Evolutionary conservation across 192 early-diverging fungal species (phyloP), one percentile per base, ranked within the genome.

Genomic region (Podila epigama): DNA sequence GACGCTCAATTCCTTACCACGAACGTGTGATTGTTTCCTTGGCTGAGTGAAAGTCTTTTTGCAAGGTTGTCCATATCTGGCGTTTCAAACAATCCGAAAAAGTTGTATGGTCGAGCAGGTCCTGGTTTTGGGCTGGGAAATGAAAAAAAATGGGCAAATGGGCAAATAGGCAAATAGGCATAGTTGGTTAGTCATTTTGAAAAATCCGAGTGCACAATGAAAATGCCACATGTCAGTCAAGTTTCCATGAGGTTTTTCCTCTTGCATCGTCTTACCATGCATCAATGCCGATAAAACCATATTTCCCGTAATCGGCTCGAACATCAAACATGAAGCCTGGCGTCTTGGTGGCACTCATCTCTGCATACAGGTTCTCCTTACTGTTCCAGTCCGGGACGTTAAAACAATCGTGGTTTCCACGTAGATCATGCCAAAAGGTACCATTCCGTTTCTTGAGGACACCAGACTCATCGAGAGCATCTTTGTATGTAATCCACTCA

Each of bases 371-470:
- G 79, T 96, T 94, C 35, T 83, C 71, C 2, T 73, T 54, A 27
- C 87, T 85, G 25, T 84, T 56, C 71, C 85, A 93, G 11, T 70
- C 69, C 18, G 87, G 85, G 3, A 96, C 84, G 62, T 95, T 87
- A 75, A 95, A 97, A 67, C 94, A 96, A 61, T 97, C 96, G 80
- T 97, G 96, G 69, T 97, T 97, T 4, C 96, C 96, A n/a, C 96
- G 84, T 63, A 93, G 84, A 79, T 97, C 96, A 68, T 89, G 91
- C 84, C 89, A 95, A 39, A 91, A 94, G 8, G 78, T 68, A 16
- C 86, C 87, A 69, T 82, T 77, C 51, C 88, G 79, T 25, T 85
- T 81, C 0, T 36, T 41, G 35, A 82, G 63, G 0, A 92, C 73
- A 5, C 79, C 72, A 12, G 88, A 71, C 20, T 71, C 70, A 6